Base-by-base conservation (phyloP, 768 basidiomycete species). In the Rhodocollybia butyracea region DNA sequence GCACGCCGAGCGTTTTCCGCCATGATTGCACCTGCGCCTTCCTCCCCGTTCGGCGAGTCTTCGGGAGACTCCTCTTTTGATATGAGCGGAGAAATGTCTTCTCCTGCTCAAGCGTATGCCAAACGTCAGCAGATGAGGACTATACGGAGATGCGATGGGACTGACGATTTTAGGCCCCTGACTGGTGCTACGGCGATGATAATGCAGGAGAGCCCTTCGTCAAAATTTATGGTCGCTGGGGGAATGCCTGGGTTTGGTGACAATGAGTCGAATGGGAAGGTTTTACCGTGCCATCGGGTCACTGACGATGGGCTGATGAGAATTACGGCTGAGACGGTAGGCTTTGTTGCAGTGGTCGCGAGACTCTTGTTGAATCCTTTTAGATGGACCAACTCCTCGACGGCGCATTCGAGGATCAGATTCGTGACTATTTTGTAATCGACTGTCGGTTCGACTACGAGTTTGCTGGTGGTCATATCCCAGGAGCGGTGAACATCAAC, bases 371-470 rank as follows among this genome's bases (percentile, higher is more conserved):
- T 60, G 42, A 51, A 60, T 22, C n/a, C 31, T 17, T 59, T 12
- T 60, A 96, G 94, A 70, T 99, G 66, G 82, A 94, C 60, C 73
- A 77, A 13, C 76, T 98, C 13, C 70, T 98, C 30, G 82, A 86
- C 46, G 95, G 96, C 22, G 76, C 72, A 60, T 98, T 83, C 70
- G 71, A 82, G 48, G 66, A 79, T 19, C 72, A 80, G 57, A 84
- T 96, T 55, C 76, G 79, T 36, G 76, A 83, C 43, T 97, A 78
- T 68, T 80, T 89, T 61, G 72, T 99, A 55, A 88, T 99, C 62
- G 97, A 99, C 72, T 98, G 97, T 70, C 89, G 97, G 40, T 99
- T 98, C 70, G 93, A 94, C 59, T 99, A 97, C 65, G 97, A 99
- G 72, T 98, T 87, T 69, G 77, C 79, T 46, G 97, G 97, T 8